Conservation (phyloP, 768 basidiomycete genomes). For the Calocybe cyanea region DNA sequence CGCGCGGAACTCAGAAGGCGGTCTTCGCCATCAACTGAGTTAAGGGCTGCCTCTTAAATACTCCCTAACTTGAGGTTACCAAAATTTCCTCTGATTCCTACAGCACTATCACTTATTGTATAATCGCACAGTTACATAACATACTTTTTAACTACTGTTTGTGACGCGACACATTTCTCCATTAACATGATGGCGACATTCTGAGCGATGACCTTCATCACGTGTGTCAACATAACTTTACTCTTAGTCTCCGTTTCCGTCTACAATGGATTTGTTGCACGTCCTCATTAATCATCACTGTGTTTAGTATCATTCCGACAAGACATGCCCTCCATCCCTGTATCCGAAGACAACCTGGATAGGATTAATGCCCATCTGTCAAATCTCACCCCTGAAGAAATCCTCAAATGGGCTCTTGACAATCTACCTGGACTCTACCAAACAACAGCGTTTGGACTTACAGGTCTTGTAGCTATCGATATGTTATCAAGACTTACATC, state of each 20-base stretch:
- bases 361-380: constrained; percentile 74
- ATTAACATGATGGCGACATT: background rate
- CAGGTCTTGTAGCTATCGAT: constrained; percentile 89
- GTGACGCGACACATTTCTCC: no score
- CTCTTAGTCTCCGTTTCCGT: no score
- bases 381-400: constrained; percentile 72
- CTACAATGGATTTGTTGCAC: constrained; percentile 1
- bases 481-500: constrained; percentile 85
- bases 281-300: constrained; percentile 9
- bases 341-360: constrained; percentile 54
- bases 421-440: constrained; percentile 82
- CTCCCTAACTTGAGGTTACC: no score
- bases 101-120: no score
- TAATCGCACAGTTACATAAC: no score
- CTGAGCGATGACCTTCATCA: constrained; percentile 2
- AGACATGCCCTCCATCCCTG: constrained; percentile 30
- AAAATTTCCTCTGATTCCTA: no score
- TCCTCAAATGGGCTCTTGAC: constrained; percentile 80
- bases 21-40: no score
- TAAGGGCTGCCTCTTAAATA: no score
- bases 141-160: no score
- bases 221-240: constrained; percentile 6
- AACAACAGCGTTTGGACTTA: constrained; percentile 96
- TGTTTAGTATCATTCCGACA: background rate
- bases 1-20: constrained; percentile 16